A percentile compares a stretch with the other conserved stretches of the same genome.
Evolutionary conservation across 2,329 filamentous ascomycete species (phyloP).

Genomic region (Dactylellina cionopaga): DNA sequence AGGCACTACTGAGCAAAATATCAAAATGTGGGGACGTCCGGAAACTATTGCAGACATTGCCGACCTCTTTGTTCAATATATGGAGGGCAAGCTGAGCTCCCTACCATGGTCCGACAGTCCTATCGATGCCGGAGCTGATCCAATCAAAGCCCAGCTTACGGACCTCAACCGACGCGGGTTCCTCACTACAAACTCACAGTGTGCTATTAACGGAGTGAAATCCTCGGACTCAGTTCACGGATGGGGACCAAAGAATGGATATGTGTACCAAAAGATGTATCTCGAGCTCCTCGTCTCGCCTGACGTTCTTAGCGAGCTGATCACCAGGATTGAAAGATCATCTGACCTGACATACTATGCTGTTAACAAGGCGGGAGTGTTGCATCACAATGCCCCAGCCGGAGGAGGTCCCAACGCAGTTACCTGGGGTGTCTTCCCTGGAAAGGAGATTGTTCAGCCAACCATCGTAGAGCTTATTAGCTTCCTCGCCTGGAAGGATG

Average conservation of each 20-base stretch:
- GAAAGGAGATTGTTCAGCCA: slow-evolving; percentile 98
- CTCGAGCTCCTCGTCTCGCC: slow-evolving; percentile 89
- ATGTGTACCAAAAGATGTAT: slow-evolving; percentile 98
- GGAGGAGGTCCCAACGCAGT: slow-evolving; percentile 94
- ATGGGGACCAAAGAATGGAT: slow-evolving; percentile 94
- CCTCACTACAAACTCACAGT: slow-evolving; percentile 96
- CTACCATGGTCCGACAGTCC: slow-evolving; percentile 94
- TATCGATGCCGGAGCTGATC: slow-evolving; percentile 82
- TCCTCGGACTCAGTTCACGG: slow-evolving; percentile 87
- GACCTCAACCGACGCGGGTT: slow-evolving; percentile 85
- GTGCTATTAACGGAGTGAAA: slow-evolving; percentile 88
- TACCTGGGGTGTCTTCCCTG: slow-evolving; percentile 98
- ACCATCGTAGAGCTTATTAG: slow-evolving; percentile 99
- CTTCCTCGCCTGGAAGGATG: slow-evolving; percentile 98
- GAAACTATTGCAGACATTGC: slow-evolving; percentile 81
- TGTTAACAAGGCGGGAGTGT: slow-evolving; percentile 81
- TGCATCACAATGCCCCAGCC: slow-evolving; percentile 81
- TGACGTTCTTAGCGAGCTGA: slow-evolving; percentile 78
- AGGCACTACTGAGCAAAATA: slow-evolving; percentile 94
- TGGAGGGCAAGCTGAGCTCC: slow-evolving; percentile 80
- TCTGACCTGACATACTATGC: slow-evolving; percentile 92
- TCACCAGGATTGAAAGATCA: slow-evolving; percentile 79
- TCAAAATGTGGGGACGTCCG: slow-evolving; percentile 92
- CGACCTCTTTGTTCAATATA: slow-evolving; percentile 83
- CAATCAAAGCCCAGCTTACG: slow-evolving; percentile 79